Evolutionary conservation across 1,139 yeast genomes (phyloP), one percentile per base, ranked within the genome.

Genomic region (Kurtzmaniella natalensis): DNA sequence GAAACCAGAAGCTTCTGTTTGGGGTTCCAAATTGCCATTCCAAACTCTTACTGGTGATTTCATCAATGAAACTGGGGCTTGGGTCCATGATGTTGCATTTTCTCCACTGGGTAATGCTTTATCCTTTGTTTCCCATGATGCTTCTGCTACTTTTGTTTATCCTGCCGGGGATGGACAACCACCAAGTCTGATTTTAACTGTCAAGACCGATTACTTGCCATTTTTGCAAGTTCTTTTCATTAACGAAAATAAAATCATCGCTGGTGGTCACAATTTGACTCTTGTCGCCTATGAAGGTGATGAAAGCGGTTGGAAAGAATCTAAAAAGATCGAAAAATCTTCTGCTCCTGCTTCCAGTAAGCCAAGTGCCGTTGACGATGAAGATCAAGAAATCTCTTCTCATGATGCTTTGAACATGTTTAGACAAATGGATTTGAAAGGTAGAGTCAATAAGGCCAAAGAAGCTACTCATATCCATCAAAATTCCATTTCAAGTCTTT

Each of bases 1-100:
- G 29, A 85, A 85, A 52, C 98, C 97, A 1, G 72, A 67, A 30
- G 78, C 94, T 5, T 67, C 92, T 1, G 78, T 77, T 22, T 94
- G 98, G 97, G 99, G 98, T 34, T 81, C 85, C 41, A 82, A 94
- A 52, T 74, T 94, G 54, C 98, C 99, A 19, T 94, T 94, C 72
- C 95, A 89, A 57, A 86, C 96, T 1, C 64, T 92, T 37, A 81
- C 95, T 53, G 94, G 92, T 15, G 97, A 89, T 59, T 83, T 72
- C 59, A 75, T 81, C 49, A 75, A 79, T 48, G 72, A 73, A 40
- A 78, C 87, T 27, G 88, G 94, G 27, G 86, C 94, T 22, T 92
- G 97, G 95, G 78, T 92, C 42, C 96, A 92, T 54, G 96, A 78
- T 48, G 94, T 92, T 31, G 72, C 82, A 30, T 92, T 94, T 66